These are phyloP conservation scores for Schoenoplectus tabernaemontani DNA, from an alignment of 202 grass and related monocot species.

Conservation along the genomic window DNA sequence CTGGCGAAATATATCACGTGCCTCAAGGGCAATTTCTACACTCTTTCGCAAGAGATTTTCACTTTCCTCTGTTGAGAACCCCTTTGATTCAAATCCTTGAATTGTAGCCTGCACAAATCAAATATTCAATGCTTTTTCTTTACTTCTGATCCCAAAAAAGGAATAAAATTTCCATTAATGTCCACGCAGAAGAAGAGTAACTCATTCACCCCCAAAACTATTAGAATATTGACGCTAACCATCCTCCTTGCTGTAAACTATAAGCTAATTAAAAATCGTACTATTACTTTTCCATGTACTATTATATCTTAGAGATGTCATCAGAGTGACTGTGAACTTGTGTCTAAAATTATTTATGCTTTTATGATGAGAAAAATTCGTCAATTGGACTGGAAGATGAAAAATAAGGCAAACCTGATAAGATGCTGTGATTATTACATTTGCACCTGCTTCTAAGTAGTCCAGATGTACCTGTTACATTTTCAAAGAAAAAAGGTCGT, in stretches of 20 bases:
- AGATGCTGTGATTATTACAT: slow-evolving; percentile 80
- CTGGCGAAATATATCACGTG: slow-evolving; percentile 54
- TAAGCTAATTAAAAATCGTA: not conserved
- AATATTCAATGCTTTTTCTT: slow-evolving; percentile 7
- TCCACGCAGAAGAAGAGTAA: not conserved
- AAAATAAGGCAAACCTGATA: slow-evolving; percentile 63
- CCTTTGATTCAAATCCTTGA: slow-evolving; percentile 77
- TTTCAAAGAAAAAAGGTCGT: not conserved
- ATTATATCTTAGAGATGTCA: not conserved
- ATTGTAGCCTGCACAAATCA: slow-evolving; percentile 63
- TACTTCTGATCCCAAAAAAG: not conserved
- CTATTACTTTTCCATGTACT: not conserved
- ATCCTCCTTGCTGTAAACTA: not conserved
- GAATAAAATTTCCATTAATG: not conserved
- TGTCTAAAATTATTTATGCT: not conserved
- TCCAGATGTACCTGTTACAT: slow-evolving; percentile 83
- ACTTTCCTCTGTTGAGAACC: slow-evolving; percentile 60
- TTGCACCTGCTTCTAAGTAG: slow-evolving; percentile 84
- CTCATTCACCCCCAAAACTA: not conserved
- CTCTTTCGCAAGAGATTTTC: slow-evolving; percentile 63
- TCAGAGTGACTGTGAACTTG: not conserved
- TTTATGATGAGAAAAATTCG: not conserved
- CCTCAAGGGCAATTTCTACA: slow-evolving; percentile 73
- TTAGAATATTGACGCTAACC: not conserved
- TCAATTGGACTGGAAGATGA: not conserved